phyloP scores from a whole-genome alignment of 805 yeast genomes.

The Candida chilensis region DNA sequence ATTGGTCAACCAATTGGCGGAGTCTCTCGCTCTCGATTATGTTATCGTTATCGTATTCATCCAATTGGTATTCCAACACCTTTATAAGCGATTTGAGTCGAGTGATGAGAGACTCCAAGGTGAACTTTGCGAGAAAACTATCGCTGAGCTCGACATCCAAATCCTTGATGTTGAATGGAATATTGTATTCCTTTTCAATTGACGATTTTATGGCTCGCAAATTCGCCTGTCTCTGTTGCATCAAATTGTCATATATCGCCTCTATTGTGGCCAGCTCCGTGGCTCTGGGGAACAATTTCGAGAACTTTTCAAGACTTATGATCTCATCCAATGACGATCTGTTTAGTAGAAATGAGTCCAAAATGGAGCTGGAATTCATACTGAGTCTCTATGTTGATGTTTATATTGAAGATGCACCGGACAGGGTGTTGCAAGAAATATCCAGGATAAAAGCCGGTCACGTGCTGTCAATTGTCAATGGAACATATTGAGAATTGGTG shows the following conservation, averaged over 20 bases:
- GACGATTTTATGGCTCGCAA: conserved; percentile 3
- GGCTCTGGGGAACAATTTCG: conserved; percentile 7
- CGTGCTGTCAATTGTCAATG: too few species aligned
- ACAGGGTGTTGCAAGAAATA: too few species aligned
- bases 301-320: conserved; percentile 11
- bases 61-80: too few species aligned
- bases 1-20: conserved; percentile 12
- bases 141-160: not conserved
- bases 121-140: conserved; percentile 1
- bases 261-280: conserved; percentile 2
- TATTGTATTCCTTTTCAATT: conserved; percentile 11
- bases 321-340: conserved; percentile 9
- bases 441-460: too few species aligned
- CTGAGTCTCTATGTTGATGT: too few species aligned
- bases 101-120: conserved; percentile 7
- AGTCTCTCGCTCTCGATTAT: too few species aligned
- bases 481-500: too few species aligned
- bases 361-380: conserved; percentile 14
- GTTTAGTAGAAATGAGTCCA: conserved; percentile 10
- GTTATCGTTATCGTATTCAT: too few species aligned
- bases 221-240: conserved; percentile 4
- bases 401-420: too few species aligned
- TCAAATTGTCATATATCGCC: conserved; percentile 7
- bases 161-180: conserved; percentile 9
- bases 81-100: too few species aligned